Conservation (phyloP, 352 stramenopile genomes). For the Phytopythium kandeliae region DNA sequence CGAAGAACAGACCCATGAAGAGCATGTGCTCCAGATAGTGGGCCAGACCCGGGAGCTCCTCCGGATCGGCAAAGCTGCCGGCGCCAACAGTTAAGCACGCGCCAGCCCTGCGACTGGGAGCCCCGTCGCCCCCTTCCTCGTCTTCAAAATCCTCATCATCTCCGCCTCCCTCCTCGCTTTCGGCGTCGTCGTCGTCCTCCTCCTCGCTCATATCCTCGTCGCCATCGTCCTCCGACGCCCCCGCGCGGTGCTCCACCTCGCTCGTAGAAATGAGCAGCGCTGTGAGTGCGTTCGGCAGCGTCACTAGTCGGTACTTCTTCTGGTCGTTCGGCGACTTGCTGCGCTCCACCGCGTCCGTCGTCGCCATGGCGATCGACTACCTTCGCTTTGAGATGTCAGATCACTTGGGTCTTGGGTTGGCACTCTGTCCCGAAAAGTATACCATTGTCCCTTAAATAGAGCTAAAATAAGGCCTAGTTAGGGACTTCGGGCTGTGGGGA, state of each 20-base stretch:
- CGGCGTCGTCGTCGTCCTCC: conserved; percentile 22
- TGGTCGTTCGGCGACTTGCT: conserved; percentile 74
- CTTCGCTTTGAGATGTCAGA: not conserved
- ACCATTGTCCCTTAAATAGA: too few species aligned
- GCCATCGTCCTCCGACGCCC: conserved; percentile 18
- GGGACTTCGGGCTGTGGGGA: conserved; percentile 2
- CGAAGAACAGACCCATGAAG: conserved; percentile 80
- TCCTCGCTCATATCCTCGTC: conserved; percentile 13
- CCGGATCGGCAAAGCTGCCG: conserved; percentile 68
- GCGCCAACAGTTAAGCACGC: conserved; percentile 67
- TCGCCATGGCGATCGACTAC: not conserved
- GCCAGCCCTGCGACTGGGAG: conserved; percentile 32
- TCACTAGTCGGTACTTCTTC: conserved; percentile 85
- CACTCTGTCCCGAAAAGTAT: too few species aligned
- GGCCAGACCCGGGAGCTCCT: conserved; percentile 67
- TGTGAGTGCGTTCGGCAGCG: conserved; percentile 68
- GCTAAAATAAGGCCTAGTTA: too few species aligned
- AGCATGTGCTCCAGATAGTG: conserved; percentile 97
- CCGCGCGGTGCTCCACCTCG: conserved; percentile 32
- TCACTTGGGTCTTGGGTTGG: too few species aligned
- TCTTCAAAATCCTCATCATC: conserved; percentile 13
- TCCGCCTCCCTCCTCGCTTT: too few species aligned
- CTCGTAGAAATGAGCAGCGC: conserved; percentile 66
- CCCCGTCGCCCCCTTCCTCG: conserved; percentile 13
- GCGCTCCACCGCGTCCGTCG: conserved; percentile 36